Conservation (phyloP, 208 protist genomes). For the Willaertia magna region DNA sequence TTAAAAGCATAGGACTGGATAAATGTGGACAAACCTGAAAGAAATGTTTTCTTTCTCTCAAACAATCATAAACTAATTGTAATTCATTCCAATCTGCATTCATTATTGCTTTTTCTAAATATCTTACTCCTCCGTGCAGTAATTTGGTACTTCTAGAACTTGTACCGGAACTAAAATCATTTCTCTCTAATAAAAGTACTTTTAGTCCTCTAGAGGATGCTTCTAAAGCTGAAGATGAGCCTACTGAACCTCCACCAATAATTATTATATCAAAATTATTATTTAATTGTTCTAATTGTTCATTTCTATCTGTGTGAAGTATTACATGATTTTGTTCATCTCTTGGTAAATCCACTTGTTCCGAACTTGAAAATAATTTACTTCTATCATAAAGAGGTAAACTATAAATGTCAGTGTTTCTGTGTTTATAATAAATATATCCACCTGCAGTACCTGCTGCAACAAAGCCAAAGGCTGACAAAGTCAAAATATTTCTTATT, state of each 20-base stretch:
- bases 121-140: slow-evolving; percentile 91
- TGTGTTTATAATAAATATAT: too few relatives aligned
- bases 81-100: slow-evolving; percentile 57
- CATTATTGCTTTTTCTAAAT: slow-evolving; percentile 57
- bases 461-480: too few relatives aligned
- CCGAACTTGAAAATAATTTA: too few relatives aligned
- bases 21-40: slow-evolving; percentile 80
- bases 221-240: slow-evolving; percentile 76
- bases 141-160: slow-evolving; percentile 86
- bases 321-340: neutral
- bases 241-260: slow-evolving; percentile 85
- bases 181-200: slow-evolving; percentile 77
- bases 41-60: slow-evolving; percentile 77
- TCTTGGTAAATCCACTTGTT: neutral
- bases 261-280: slow-evolving; percentile 76
- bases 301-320: neutral
- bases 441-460: too few relatives aligned
- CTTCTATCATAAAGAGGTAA: too few relatives aligned
- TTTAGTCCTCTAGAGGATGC: slow-evolving; percentile 70
- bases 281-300: slow-evolving; percentile 1
- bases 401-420: too few relatives aligned
- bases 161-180: slow-evolving; percentile 86
- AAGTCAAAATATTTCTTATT: too few relatives aligned
- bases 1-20: slow-evolving; percentile 63
- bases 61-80: slow-evolving; percentile 68